Evolutionary conservation across 352 stramenopile genomes (phyloP).

Genomic region (Aphanomyces stellatus): DNA sequence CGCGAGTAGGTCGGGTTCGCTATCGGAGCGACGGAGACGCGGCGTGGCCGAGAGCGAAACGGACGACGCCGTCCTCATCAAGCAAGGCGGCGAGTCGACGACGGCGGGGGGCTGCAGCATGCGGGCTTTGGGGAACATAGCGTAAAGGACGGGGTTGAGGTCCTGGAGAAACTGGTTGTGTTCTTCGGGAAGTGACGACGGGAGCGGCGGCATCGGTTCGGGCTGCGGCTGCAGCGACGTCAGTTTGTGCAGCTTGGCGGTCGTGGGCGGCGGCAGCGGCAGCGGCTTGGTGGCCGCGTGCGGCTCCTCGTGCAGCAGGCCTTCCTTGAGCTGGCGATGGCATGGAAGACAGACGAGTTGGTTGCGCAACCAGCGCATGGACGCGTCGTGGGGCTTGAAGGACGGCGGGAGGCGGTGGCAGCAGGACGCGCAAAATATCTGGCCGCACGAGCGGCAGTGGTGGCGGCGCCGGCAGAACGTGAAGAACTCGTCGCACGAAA

Average conservation of each 20-base stretch:
- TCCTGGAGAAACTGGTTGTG: constrained; percentile 6
- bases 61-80: background rate
- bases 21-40: background rate
- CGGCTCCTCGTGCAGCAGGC: constrained; percentile 25
- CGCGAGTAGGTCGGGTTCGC: background rate
- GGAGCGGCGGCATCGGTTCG: background rate
- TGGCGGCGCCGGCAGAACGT: constrained; percentile 72
- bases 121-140: constrained; percentile 80
- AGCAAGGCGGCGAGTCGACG: background rate
- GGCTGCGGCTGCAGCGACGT: background rate
- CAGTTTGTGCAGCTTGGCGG: background rate
- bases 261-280: background rate
- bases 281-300: background rate
- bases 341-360: constrained; percentile 82
- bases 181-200: background rate
- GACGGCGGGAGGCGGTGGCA: constrained; percentile 69
- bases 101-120: constrained; percentile 36
- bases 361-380: constrained; percentile 62
- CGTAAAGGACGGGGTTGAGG: constrained; percentile 34
- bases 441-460: constrained; percentile 76
- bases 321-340: constrained; percentile 70
- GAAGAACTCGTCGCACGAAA: constrained; percentile 76
- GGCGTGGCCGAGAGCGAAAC: background rate
- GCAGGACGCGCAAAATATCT: constrained; percentile 81
- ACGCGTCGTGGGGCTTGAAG: constrained; percentile 63